Conservation (phyloP, 441 rosid species). For the Macaranga tanarius region DNA sequence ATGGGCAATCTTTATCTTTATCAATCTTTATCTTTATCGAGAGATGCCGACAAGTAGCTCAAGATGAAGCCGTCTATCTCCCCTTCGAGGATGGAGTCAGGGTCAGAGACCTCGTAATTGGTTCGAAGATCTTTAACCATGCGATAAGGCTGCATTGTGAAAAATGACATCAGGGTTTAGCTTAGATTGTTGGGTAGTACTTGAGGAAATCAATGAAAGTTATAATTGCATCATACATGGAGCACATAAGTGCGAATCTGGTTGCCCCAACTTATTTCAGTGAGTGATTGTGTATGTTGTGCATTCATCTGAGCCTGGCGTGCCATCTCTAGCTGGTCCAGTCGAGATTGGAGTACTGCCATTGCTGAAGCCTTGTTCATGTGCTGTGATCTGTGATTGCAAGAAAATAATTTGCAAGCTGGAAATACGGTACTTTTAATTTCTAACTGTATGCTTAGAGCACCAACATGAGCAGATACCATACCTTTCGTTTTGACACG, state of each 20-base stretch:
- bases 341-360: conserved; percentile 91
- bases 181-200: not conserved
- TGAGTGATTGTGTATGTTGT: conserved; percentile 88
- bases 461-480: not conserved
- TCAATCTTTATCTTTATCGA: conserved; percentile 65
- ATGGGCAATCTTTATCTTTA: conserved; percentile 40
- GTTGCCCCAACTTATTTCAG: conserved; percentile 93
- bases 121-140: conserved; percentile 97
- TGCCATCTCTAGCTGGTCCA: conserved; percentile 90
- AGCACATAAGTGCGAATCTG: conserved; percentile 92
- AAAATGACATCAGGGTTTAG: conserved; percentile 4
- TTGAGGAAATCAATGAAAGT: conserved; percentile 8
- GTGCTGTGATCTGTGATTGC: conserved; percentile 71
- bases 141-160: conserved; percentile 67
- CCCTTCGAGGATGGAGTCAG: conserved; percentile 93
- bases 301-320: conserved; percentile 91
- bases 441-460: not conserved
- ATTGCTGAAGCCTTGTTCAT: conserved; percentile 95
- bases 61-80: conserved; percentile 83
- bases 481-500: conserved; percentile 93
- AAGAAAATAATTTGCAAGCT: not conserved
- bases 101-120: conserved; percentile 80
- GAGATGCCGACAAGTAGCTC: conserved; percentile 74
- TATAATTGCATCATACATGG: conserved; percentile 53
- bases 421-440: not conserved